Percentiles rank a stretch among this genome's conserved stretches.
Evolutionary conservation across 208 protist species (phyloP).

Genomic region (Borovskyia barvae): DNA sequence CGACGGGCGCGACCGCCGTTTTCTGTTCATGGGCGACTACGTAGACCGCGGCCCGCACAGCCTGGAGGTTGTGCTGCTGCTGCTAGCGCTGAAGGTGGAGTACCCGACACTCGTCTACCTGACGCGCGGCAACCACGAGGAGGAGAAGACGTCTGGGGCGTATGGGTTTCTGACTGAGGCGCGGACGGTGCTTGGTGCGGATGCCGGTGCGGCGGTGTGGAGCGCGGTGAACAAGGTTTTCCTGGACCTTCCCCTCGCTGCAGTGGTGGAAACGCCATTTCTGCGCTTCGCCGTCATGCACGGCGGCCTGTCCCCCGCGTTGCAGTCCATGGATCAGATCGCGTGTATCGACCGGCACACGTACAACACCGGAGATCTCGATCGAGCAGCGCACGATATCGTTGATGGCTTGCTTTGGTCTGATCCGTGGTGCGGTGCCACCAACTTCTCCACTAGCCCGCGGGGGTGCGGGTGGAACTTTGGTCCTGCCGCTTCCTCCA

Average conservation of each 20-base stretch:
- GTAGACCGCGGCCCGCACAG: constrained; percentile 88
- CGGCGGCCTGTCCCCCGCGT: constrained; percentile 93
- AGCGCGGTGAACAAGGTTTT: constrained; percentile 68
- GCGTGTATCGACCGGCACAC: constrained; percentile 27
- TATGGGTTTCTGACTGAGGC: constrained; percentile 56
- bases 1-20: constrained; percentile 18
- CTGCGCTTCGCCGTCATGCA: constrained; percentile 96
- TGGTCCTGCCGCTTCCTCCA: constrained; percentile 87
- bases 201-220: constrained; percentile 51
- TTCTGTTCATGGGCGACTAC: constrained; percentile 99
- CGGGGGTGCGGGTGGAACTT: constrained; percentile 98
- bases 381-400: constrained; percentile 93
- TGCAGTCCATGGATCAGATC: constrained; percentile 31
- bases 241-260: constrained; percentile 60
- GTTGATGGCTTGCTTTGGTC: constrained; percentile 98
- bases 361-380: constrained; percentile 56
- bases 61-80: constrained; percentile 54
- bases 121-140: constrained; percentile 85
- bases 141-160: constrained; percentile 65
- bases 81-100: constrained; percentile 75
- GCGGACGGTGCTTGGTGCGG: constrained; percentile 31
- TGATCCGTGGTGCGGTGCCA: constrained; percentile 91
- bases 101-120: constrained; percentile 68
- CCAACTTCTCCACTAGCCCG: constrained; percentile 93
- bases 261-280: constrained; percentile 65